Evolutionary conservation across 257 asterid species (phyloP).

Genomic region (Solanum tarapatanum): DNA sequence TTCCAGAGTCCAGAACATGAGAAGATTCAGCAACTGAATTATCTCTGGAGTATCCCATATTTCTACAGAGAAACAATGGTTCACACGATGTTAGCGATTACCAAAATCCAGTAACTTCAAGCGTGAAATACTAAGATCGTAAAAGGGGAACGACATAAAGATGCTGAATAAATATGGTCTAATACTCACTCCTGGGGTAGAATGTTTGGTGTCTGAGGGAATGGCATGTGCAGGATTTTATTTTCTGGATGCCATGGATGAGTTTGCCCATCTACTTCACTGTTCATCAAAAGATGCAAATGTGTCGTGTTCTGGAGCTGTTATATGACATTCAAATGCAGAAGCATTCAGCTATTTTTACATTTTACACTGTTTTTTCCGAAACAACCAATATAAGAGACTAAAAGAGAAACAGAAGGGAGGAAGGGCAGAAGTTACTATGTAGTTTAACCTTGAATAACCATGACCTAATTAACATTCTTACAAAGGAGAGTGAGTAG

Average conservation of each 20-base stretch:
- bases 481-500: neutral
- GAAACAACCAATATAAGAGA: neutral
- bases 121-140: neutral
- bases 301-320: slow-evolving; percentile 42
- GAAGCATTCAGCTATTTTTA: neutral
- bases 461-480: neutral
- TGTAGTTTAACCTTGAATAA: neutral
- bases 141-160: neutral
- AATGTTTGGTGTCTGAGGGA: slow-evolving; percentile 40
- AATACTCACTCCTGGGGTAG: slow-evolving; percentile 35
- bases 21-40: slow-evolving; percentile 36
- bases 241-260: slow-evolving; percentile 40
- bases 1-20: slow-evolving; percentile 26
- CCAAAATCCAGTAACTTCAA: neutral
- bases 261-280: slow-evolving; percentile 37
- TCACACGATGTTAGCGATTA: neutral
- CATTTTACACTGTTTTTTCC: neutral
- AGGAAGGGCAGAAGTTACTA: neutral
- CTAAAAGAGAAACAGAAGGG: slow-evolving; percentile 1
- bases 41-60: slow-evolving; percentile 36
- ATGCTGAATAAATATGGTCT: neutral
- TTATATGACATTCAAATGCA: neutral
- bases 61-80: slow-evolving; percentile 22
- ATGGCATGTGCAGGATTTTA: slow-evolving; percentile 41
- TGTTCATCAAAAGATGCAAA: slow-evolving; percentile 27